Evolutionary conservation across 2,329 filamentous ascomycete species (phyloP).

Genomic region (Meredithiella fracta): DNA sequence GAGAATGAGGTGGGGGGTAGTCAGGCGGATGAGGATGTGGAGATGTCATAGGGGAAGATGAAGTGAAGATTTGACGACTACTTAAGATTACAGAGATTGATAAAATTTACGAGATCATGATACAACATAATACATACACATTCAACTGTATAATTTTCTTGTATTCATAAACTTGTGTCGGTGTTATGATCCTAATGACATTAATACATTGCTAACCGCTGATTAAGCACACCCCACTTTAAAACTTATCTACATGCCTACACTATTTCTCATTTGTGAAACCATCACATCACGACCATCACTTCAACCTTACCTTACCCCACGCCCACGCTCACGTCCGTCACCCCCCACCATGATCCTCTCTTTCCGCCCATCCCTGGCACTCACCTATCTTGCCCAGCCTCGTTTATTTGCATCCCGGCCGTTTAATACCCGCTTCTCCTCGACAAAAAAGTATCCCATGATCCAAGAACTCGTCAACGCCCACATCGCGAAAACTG

Average conservation of each 20-base stretch:
- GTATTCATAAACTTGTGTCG: no score
- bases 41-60: slow-evolving; percentile 7
- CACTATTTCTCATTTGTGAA: not conserved
- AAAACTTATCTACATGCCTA: not conserved
- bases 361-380: no score
- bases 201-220: no score
- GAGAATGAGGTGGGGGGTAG: slow-evolving; percentile 1
- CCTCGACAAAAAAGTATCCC: not conserved
- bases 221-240: not conserved
- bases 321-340: no score
- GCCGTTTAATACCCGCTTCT: not conserved
- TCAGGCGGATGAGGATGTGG: slow-evolving; percentile 2
- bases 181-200: not conserved
- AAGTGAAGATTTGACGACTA: not conserved
- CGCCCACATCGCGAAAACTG: not conserved
- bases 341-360: not conserved
- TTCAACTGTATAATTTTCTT: no score
- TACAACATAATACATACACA: not conserved
- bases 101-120: not conserved
- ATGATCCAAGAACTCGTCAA: not conserved
- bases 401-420: no score
- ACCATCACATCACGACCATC: not conserved
- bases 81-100: not conserved
- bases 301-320: not conserved
- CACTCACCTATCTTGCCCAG: not conserved